Percentiles rank a stretch among this genome's conserved stretches.
Evolutionary conservation across 2,329 filamentous ascomycete genomes (phyloP).

Genomic region (Penicillium capsulatum): DNA sequence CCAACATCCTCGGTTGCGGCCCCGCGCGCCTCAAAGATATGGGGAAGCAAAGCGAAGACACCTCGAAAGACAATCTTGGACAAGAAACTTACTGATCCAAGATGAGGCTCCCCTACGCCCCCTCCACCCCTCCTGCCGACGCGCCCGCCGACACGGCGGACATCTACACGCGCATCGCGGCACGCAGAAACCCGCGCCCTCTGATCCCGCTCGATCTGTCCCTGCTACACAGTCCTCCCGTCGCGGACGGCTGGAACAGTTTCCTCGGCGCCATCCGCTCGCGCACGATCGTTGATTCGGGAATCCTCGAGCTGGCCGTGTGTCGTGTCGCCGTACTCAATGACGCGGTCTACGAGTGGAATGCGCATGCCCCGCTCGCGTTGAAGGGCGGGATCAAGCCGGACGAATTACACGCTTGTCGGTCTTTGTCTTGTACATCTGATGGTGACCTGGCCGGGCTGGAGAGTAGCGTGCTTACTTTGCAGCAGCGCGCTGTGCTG

Average conservation of each 20-base stretch:
- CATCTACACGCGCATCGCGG: constrained; percentile 28
- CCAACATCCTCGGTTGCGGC: no score
- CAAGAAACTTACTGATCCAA: no score
- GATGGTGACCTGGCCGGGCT: constrained; percentile 31
- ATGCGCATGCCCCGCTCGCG: constrained; percentile 67
- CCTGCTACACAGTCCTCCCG: constrained; percentile 67
- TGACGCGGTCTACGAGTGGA: constrained; percentile 80
- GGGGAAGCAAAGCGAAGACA: no score
- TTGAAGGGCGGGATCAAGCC: constrained; percentile 35
- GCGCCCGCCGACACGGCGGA: constrained; percentile 21
- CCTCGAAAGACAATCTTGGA: no score
- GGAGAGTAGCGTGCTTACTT: constrained; percentile 44
- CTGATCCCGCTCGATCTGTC: constrained; percentile 72
- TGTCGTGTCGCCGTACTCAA: constrained; percentile 77
- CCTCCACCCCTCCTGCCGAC: constrained; percentile 20
- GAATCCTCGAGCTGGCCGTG: constrained; percentile 70
- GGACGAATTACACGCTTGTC: constrained; percentile 50
- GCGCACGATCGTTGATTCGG: constrained; percentile 45
- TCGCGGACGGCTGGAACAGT: constrained; percentile 67
- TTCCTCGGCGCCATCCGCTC: constrained; percentile 55
- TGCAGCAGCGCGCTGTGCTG: constrained; percentile 64
- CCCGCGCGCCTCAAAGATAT: no score
- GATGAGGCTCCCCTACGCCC: constrained; percentile 25
- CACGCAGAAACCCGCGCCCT: constrained; percentile 53
- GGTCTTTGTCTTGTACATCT: constrained; percentile 49